Conservation (phyloP, 2,329 filamentous ascomycete species). For the Fusarium chlamydosporum region DNA sequence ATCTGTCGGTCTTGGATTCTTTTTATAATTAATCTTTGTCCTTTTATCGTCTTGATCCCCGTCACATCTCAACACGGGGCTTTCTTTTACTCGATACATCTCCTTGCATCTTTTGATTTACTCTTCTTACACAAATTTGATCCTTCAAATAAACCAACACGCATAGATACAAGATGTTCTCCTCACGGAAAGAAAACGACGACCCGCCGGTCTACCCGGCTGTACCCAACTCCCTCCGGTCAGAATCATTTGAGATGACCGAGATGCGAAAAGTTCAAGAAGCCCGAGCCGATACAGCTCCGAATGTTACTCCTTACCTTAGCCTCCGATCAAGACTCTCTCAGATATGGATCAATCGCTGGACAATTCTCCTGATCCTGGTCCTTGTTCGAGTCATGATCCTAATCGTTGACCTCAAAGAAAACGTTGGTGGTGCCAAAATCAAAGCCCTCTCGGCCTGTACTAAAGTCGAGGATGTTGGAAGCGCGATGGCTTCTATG, state of each 20-base stretch:
- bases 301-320: slow-evolving; percentile 88
- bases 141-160: slow-evolving; percentile 48
- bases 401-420: slow-evolving; percentile 78
- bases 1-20: slow-evolving; percentile 24
- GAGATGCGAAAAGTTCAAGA: slow-evolving; percentile 53
- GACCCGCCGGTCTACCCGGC: slow-evolving; percentile 54
- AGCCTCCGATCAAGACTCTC: slow-evolving; percentile 90
- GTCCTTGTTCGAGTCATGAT: slow-evolving; percentile 86
- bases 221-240: slow-evolving; percentile 57
- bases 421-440: slow-evolving; percentile 82
- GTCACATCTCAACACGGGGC: slow-evolving; percentile 10
- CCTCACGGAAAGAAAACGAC: slow-evolving; percentile 54
- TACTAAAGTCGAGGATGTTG: slow-evolving; percentile 90
- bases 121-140: slow-evolving; percentile 25
- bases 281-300: slow-evolving; percentile 69
- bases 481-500: slow-evolving; percentile 97
- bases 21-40: slow-evolving; percentile 39
- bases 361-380: slow-evolving; percentile 91
- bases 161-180: slow-evolving; percentile 56
- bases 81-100: slow-evolving; percentile 14
- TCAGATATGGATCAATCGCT: slow-evolving; percentile 97
- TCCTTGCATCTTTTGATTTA: slow-evolving; percentile 17
- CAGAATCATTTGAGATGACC: slow-evolving; percentile 57
- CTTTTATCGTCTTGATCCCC: slow-evolving; percentile 30
- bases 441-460: slow-evolving; percentile 88